Conservation (phyloP, 257 asterid species). For the Marsdenia floribunda region DNA sequence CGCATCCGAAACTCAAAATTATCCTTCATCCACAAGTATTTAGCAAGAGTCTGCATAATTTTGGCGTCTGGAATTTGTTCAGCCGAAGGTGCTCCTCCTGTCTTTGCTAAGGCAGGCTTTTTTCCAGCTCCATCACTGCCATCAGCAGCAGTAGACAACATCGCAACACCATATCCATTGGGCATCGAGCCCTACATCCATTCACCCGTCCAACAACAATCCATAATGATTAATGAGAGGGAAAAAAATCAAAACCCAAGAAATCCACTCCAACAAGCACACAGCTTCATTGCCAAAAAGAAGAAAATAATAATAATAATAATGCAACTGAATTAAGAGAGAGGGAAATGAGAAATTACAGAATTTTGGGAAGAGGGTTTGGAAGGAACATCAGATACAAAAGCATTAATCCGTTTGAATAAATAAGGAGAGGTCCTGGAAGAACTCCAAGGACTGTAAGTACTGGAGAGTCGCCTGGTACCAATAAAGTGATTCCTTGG, state of each 20-base stretch:
- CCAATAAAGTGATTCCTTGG: conserved; percentile 12
- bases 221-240: background rate
- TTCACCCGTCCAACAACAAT: background rate
- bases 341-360: conserved; percentile 22
- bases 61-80: conserved; percentile 48
- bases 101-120: conserved; percentile 30
- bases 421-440: conserved; percentile 34
- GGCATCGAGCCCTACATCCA: conserved; percentile 34
- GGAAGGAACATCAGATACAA: conserved; percentile 62
- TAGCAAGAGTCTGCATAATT: conserved; percentile 63
- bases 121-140: conserved; percentile 17
- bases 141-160: conserved; percentile 52
- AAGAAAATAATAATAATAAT: background rate
- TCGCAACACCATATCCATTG: conserved; percentile 39
- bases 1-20: conserved; percentile 71
- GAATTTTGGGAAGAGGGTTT: conserved; percentile 40
- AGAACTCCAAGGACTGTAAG: conserved; percentile 40
- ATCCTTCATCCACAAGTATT: conserved; percentile 89
- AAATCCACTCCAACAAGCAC: background rate
- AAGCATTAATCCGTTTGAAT: conserved; percentile 45
- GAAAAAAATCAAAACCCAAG: background rate
- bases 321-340: background rate
- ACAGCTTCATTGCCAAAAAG: background rate
- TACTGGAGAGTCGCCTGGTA: conserved; percentile 33
- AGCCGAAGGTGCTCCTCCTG: conserved; percentile 28